Conservation (phyloP, 2,329 filamentous ascomycete species). For the Biscogniauxia mediterranea region DNA sequence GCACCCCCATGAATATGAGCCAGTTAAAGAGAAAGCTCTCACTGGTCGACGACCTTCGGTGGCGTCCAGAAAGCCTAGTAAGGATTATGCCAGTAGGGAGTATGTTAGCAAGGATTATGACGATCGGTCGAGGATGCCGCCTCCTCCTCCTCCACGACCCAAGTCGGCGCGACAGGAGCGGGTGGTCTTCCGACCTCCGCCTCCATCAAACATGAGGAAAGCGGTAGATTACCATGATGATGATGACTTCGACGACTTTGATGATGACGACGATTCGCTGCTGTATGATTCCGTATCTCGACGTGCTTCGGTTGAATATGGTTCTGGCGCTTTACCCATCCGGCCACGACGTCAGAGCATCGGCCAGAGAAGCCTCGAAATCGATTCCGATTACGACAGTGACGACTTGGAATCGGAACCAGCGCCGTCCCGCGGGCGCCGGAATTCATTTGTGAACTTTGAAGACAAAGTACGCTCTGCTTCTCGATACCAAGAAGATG, state of each 20-base stretch:
- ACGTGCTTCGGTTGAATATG: constrained; percentile 31
- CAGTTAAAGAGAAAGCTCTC: constrained; percentile 35
- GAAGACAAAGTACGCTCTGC: constrained; percentile 45
- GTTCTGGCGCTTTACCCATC: constrained; percentile 22
- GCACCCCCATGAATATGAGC: constrained; percentile 43
- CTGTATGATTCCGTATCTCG: constrained; percentile 21
- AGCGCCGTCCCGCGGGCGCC: constrained; percentile 31
- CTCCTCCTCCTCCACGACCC: constrained; percentile 47
- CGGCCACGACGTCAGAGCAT: constrained; percentile 24
- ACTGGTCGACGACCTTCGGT: constrained; percentile 41
- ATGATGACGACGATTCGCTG: constrained; percentile 9
- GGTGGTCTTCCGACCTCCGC: constrained; percentile 32
- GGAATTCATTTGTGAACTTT: constrained; percentile 37
- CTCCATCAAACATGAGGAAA: constrained; percentile 26
- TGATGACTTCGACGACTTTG: constrained; percentile 16
- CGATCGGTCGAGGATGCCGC: constrained; percentile 49
- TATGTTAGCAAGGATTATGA: constrained; percentile 40
- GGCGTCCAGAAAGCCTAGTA: constrained; percentile 33
- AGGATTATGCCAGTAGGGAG: constrained; percentile 43
- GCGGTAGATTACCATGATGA: constrained; percentile 31
- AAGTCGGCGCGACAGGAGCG: constrained; percentile 30
- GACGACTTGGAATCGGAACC: constrained; percentile 23
- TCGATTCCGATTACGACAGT: constrained; percentile 11
- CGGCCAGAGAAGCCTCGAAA: constrained; percentile 1
- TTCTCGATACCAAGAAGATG: constrained; percentile 52